phyloP scores from a whole-genome alignment of 2,329 filamentous ascomycete genomes.

The Pseudogymnoascus sp. region DNA sequence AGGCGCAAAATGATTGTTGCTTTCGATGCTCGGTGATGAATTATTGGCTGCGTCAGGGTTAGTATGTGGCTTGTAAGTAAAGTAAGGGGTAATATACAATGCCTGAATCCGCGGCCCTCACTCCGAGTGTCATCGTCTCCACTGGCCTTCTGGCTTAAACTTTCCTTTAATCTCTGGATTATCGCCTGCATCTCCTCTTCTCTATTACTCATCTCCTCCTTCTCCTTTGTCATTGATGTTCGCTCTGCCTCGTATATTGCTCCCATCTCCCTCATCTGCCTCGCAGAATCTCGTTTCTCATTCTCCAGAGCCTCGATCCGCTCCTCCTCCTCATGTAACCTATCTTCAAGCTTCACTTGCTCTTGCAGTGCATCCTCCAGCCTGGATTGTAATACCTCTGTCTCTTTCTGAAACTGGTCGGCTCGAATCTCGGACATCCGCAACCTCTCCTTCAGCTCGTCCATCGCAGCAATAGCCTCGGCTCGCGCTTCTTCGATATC shows the following conservation, averaged over 20 bases:
- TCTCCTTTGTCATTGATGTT: slow-evolving; percentile 80
- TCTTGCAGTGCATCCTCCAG: slow-evolving; percentile 80
- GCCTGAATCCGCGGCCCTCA: slow-evolving; percentile 52
- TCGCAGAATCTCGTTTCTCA: slow-evolving; percentile 74
- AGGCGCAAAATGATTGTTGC: slow-evolving; percentile 69
- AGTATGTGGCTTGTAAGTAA: slow-evolving; percentile 13
- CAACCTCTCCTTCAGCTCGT: slow-evolving; percentile 77
- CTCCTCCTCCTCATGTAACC: slow-evolving; percentile 77
- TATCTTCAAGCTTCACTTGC: slow-evolving; percentile 81
- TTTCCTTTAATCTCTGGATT: slow-evolving; percentile 88
- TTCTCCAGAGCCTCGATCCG: slow-evolving; percentile 72
- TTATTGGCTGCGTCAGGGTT: slow-evolving; percentile 32
- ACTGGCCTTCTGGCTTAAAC: slow-evolving; percentile 66
- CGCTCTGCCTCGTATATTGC: slow-evolving; percentile 87
- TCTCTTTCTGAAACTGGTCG: slow-evolving; percentile 76
- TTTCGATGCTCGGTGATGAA: slow-evolving; percentile 63
- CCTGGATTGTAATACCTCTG: slow-evolving; percentile 74
- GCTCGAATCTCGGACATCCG: slow-evolving; percentile 71
- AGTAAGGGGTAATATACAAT: slow-evolving; percentile 39
- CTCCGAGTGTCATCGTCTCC: slow-evolving; percentile 33
- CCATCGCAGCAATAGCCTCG: slow-evolving; percentile 69
- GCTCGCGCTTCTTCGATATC: slow-evolving; percentile 66
- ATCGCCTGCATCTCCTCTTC: slow-evolving; percentile 88
- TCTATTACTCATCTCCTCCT: slow-evolving; percentile 74
- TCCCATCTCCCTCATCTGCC: slow-evolving; percentile 86